Evolutionary conservation across 2,329 filamentous ascomycete species (phyloP).

Genomic region (Pseudogymnoascus sp.): DNA sequence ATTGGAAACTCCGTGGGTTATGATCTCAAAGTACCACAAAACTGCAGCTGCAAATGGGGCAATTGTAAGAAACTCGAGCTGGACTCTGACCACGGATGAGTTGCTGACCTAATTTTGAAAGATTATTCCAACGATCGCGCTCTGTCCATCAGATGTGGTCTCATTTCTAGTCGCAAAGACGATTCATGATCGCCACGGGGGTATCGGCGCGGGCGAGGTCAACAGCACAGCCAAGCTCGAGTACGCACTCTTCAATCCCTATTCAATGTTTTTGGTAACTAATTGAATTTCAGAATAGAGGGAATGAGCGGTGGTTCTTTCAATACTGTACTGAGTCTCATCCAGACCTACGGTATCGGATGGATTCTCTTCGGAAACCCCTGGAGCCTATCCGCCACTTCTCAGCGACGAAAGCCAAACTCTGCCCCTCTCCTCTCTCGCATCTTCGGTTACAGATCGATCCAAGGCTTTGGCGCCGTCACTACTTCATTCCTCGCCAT

Average conservation of each 20-base stretch:
- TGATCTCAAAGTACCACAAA: constrained; percentile 11
- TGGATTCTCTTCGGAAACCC: constrained; percentile 9
- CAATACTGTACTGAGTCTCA: constrained; percentile 6
- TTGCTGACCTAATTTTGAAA: background rate
- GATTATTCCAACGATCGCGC: constrained; percentile 12
- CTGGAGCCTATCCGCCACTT: background rate
- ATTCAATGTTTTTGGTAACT: background rate
- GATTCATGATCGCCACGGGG: background rate
- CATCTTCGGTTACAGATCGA: constrained; percentile 4
- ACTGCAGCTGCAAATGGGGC: constrained; percentile 7
- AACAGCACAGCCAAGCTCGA: constrained; percentile 13
- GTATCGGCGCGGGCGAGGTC: background rate
- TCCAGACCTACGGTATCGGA: constrained; percentile 3
- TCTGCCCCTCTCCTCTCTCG: background rate
- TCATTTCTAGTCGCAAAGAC: constrained; percentile 2
- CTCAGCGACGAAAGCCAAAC: background rate
- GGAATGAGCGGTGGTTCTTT: constrained; percentile 11
- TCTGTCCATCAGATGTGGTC: constrained; percentile 10
- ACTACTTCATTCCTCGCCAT: constrained; percentile 11
- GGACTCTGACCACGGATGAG: background rate
- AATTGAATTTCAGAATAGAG: background rate
- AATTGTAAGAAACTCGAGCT: constrained; percentile 5
- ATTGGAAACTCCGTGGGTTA: constrained; percentile 12
- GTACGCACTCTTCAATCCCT: background rate
- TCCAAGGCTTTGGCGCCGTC: background rate